Evolutionary conservation across 208 protist genomes (phyloP), one percentile per base, ranked within the genome.

Genomic region (Acanthamoeba quina): DNA sequence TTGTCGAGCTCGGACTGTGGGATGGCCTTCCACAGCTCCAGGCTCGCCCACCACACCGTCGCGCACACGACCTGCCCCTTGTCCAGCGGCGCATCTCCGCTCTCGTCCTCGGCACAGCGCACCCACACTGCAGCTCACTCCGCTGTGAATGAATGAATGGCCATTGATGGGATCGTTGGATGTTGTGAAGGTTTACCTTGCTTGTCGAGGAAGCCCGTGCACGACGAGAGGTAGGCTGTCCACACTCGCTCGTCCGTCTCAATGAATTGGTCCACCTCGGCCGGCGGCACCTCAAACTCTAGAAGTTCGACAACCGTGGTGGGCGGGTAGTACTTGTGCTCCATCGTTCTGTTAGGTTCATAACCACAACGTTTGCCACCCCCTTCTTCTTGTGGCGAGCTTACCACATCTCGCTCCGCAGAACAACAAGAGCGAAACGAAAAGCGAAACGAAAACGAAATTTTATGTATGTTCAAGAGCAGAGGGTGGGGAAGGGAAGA

Each of bases 41-140:
- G 56, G 44, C 74, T 83, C 31, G 6, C 74, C 74, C 74, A 83
- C 74, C 74, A 83, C 47, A 83, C 74, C 3, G 29, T 70, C 64
- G 66, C 31, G 29, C 34, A 24, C n/a, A 74, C 29, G 2, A 83
- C 41, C 10, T 26, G 26, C 19, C 0, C 10, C 15, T 7, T 21
- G 7, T 17, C 26, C 58, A 66, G 21, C 58, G 3, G 58, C 58
- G 15, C 17, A 4, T 0, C 24, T 80, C 0, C 0, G 3, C 17
- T 41, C n/a, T 37, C 24, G 7, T 56, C 41, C 0, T 2, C 41
- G 10, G 44, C 3, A 6, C 11, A n/a, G 4, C 74, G 34, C 31
- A 83, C 74, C 74, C 74, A 83, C 74, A 83, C 74, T 83, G 13
- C 34, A 64, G 47, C 31, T 54, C 0, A 80, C 21, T 7, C 26